Conservation (phyloP, 768 basidiomycete genomes). For the Mycena belliarum region DNA sequence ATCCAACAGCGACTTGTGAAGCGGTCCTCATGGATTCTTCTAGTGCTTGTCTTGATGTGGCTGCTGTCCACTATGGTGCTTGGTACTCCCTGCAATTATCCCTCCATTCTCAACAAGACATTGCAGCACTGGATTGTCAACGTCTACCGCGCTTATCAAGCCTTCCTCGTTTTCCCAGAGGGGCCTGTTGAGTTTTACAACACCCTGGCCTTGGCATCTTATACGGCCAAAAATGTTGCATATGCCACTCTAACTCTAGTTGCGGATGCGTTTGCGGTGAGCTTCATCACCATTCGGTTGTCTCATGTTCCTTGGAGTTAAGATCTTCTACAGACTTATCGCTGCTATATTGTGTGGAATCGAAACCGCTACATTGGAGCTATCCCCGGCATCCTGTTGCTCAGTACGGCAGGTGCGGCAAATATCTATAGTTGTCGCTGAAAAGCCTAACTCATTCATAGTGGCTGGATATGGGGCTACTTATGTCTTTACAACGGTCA, state of each 20-base stretch:
- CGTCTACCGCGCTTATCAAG: slow-evolving; percentile 1
- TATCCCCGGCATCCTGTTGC: not conserved
- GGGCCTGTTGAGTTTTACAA: not conserved
- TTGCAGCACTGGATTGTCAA: slow-evolving; percentile 2
- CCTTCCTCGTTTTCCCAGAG: not conserved
- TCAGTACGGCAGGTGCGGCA: not conserved
- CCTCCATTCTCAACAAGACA: too few species aligned
- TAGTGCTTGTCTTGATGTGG: too few species aligned
- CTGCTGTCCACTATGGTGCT: too few species aligned
- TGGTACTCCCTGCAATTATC: too few species aligned
- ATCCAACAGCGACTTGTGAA: too few species aligned
- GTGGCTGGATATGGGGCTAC: not conserved
- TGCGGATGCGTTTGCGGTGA: not conserved
- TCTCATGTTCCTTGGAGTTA: not conserved
- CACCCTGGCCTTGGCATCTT: not conserved
- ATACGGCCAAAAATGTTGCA: not conserved
- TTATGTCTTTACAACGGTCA: not conserved
- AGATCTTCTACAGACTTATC: not conserved
- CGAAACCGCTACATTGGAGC: not conserved
- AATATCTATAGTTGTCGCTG: not conserved
- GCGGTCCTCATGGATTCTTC: too few species aligned
- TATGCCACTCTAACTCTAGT: not conserved
- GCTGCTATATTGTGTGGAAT: not conserved
- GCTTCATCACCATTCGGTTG: not conserved
- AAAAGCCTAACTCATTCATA: not conserved